Percentiles rank a stretch among this genome's conserved stretches.
Conservation (phyloP, 208 protist species). For the Acanthamoeba sp. region DNA sequence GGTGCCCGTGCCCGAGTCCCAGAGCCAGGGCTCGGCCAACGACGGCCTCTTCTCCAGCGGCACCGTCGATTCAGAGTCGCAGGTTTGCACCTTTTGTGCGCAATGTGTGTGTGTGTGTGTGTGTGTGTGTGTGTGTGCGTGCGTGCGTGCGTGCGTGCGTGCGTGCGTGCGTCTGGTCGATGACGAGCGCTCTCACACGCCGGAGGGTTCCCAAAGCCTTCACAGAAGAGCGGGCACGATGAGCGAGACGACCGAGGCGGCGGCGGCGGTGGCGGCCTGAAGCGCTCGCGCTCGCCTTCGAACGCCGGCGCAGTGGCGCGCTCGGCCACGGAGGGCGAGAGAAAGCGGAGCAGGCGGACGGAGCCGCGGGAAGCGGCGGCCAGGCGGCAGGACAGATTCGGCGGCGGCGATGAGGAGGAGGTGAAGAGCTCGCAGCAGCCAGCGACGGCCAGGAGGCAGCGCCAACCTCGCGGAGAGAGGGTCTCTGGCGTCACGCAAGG, state of each 20-base stretch:
- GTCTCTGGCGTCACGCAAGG: not conserved
- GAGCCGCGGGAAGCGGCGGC: not conserved
- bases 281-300: not conserved
- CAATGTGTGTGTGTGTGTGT: not conserved
- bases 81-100: not conserved
- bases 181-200: too few relatives aligned
- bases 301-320: not conserved
- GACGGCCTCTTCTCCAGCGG: not conserved
- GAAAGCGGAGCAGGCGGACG: not conserved
- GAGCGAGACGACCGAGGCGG: not conserved
- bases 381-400: too few relatives aligned
- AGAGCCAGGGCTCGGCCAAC: not conserved
- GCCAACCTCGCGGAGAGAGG: not conserved
- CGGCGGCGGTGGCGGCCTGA: not conserved
- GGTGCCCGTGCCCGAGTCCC: not conserved
- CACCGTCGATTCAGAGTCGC: not conserved
- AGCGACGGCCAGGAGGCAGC: not conserved
- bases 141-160: not conserved
- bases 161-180: not conserved
- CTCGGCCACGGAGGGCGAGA: not conserved
- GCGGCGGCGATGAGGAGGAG: not conserved
- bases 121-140: not conserved
- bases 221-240: not conserved
- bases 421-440: conserved; percentile 7
- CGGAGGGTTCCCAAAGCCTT: not conserved